These are phyloP conservation scores for Fusarium odoratissimum DNA, from an alignment of 2,329 filamentous ascomycete genomes.

Conservation along the genomic window DNA sequence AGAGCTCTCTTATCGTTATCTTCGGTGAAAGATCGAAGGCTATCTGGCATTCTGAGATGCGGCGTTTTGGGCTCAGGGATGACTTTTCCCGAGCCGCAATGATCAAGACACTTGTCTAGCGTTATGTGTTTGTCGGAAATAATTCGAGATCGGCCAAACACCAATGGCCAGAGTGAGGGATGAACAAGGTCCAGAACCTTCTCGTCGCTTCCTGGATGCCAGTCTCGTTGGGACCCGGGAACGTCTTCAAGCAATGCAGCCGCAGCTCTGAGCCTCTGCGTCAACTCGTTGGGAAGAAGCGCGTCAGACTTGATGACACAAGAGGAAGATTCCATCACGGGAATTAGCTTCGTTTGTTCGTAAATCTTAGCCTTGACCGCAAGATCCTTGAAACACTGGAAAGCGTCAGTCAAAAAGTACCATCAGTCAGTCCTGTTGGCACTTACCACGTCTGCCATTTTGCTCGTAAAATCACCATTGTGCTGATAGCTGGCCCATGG, in stretches of 20 bases:
- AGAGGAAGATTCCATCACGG: background rate
- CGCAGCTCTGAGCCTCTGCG: background rate
- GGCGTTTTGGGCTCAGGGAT: background rate
- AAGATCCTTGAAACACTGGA: background rate
- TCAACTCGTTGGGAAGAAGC: background rate
- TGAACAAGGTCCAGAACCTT: conserved; percentile 22
- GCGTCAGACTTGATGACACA: background rate
- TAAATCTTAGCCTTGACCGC: background rate
- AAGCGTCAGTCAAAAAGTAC: background rate
- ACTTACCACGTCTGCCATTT: background rate
- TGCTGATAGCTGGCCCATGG: background rate
- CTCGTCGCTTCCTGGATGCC: conserved; percentile 15
- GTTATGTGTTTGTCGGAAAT: conserved; percentile 47
- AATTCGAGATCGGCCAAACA: conserved; percentile 46
- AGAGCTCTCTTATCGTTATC: background rate
- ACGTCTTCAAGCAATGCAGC: background rate
- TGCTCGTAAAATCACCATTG: background rate
- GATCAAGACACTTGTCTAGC: conserved; percentile 9
- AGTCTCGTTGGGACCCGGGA: background rate
- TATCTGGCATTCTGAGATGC: background rate
- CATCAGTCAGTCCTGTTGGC: background rate
- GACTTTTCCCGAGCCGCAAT: background rate
- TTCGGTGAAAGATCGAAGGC: background rate
- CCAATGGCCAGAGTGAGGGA: conserved; percentile 37
- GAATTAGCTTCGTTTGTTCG: background rate